Evolutionary conservation across 495 filamentous ascomycete species (phyloP).

Genomic region (Cenococcum geophilum): DNA sequence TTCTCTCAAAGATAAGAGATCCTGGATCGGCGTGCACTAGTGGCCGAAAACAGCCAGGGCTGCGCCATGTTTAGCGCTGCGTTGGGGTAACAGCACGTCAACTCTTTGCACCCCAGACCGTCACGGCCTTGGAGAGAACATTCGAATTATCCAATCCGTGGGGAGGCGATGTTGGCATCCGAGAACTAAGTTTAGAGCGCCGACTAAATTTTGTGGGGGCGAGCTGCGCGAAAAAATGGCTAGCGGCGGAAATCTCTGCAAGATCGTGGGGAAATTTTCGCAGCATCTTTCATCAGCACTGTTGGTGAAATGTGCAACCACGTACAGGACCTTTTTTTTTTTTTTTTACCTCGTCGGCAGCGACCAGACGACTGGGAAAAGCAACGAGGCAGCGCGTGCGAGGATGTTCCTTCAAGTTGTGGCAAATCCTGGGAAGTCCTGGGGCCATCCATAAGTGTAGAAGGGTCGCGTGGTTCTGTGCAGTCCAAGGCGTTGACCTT

Average conservation of each 20-base stretch:
- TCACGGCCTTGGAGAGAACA: too few species aligned
- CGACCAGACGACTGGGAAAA: neutral
- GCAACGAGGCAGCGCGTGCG: too few species aligned
- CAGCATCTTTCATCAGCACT: neutral
- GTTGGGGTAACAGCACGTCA: too few species aligned
- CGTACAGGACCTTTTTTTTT: neutral
- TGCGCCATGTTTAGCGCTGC: neutral
- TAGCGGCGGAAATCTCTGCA: constrained; percentile 4
- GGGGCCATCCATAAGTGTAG: too few species aligned
- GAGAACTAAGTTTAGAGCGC: neutral
- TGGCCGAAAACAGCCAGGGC: neutral
- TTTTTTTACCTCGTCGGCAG: too few species aligned
- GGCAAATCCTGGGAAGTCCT: too few species aligned
- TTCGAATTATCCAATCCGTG: constrained; percentile 10
- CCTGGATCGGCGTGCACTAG: neutral
- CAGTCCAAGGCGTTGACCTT: too few species aligned
- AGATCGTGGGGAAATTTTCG: constrained; percentile 8
- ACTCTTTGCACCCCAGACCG: too few species aligned
- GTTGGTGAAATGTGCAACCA: neutral
- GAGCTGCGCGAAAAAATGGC: neutral
- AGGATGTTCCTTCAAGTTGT: too few species aligned
- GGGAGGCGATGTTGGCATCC: neutral
- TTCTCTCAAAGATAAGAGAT: neutral
- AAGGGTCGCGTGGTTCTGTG: too few species aligned
- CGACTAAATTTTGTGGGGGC: neutral